A percentile compares a stretch with the other conserved stretches of the same genome.
Conservation (phyloP, 495 filamentous ascomycete species). For the Hypoxylon lienhwacheense region DNA sequence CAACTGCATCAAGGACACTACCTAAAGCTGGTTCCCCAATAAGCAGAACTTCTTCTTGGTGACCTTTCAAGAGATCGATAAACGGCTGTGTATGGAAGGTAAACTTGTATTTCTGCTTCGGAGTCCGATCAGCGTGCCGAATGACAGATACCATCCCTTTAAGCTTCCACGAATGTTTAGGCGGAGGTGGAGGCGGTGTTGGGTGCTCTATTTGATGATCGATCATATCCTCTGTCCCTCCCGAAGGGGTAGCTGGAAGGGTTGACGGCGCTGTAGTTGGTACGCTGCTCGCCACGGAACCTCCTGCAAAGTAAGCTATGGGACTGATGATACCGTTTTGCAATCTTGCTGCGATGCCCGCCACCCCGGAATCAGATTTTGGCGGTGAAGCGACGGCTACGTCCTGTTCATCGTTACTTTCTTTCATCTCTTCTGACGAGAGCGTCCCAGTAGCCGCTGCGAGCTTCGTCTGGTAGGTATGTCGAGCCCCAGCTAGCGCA, state of each 20-base stretch:
- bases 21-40: constrained; percentile 88
- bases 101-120: constrained; percentile 99
- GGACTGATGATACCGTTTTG: constrained; percentile 43
- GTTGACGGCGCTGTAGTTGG: constrained; percentile 49
- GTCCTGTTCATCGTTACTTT: constrained; percentile 40
- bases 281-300: constrained; percentile 41
- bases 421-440: constrained; percentile 37
- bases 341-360: constrained; percentile 37
- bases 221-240: constrained; percentile 32
- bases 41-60: constrained; percentile 93
- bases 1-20: constrained; percentile 84
- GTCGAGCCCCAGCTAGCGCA: constrained; percentile 31
- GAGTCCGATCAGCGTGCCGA: constrained; percentile 92
- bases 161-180: constrained; percentile 94
- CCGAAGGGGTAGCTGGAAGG: constrained; percentile 46
- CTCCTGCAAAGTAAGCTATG: constrained; percentile 37
- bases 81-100: constrained; percentile 98
- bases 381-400: constrained; percentile 30
- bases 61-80: constrained; percentile 87
- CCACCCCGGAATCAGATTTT: constrained; percentile 39
- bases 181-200: constrained; percentile 72
- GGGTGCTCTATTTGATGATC: constrained; percentile 34
- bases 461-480: constrained; percentile 37
- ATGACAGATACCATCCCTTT: constrained; percentile 99
- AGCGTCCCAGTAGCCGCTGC: constrained; percentile 42